Evolutionary conservation across 2,329 filamentous ascomycete genomes (phyloP).

Genomic region (Amylocarpus encephaloides): DNA sequence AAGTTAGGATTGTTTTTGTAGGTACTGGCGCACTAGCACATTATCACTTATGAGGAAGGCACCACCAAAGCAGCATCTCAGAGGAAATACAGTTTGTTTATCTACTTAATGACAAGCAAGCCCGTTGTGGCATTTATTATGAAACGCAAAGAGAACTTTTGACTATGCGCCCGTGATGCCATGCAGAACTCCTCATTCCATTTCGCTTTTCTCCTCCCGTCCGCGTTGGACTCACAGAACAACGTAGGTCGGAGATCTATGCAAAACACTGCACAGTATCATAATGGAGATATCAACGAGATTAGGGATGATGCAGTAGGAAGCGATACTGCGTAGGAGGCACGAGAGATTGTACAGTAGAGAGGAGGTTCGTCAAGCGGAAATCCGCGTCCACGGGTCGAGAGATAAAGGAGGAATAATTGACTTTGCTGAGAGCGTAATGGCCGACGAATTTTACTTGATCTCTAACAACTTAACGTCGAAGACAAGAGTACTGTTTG

Average conservation of each 20-base stretch:
- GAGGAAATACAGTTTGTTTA: conserved; percentile 12
- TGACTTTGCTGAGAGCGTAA: background rate
- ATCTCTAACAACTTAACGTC: conserved; percentile 83
- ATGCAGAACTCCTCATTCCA: conserved; percentile 31
- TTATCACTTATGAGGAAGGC: background rate
- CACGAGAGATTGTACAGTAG: conserved; percentile 27
- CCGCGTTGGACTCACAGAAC: conserved; percentile 25
- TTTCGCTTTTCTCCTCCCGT: conserved; percentile 26
- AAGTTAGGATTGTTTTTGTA: too few species aligned
- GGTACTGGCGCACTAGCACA: too few species aligned
- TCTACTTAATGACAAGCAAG: conserved; percentile 12
- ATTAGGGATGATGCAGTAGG: conserved; percentile 16
- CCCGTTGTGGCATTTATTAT: conserved; percentile 3
- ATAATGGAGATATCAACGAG: conserved; percentile 12
- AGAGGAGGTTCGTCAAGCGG: conserved; percentile 17
- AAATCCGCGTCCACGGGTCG: conserved; percentile 14
- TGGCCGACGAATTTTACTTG: conserved; percentile 51
- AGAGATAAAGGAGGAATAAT: conserved; percentile 11
- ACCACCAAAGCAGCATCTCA: background rate
- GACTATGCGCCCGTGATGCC: conserved; percentile 28
- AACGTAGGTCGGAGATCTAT: conserved; percentile 30
- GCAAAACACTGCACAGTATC: conserved; percentile 23
- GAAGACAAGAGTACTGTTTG: conserved; percentile 86
- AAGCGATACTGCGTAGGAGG: conserved; percentile 15
- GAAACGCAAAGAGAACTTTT: conserved; percentile 24